phyloP scores from a whole-genome alignment of 2,329 filamentous ascomycete species.

The Helotiales sp. region DNA sequence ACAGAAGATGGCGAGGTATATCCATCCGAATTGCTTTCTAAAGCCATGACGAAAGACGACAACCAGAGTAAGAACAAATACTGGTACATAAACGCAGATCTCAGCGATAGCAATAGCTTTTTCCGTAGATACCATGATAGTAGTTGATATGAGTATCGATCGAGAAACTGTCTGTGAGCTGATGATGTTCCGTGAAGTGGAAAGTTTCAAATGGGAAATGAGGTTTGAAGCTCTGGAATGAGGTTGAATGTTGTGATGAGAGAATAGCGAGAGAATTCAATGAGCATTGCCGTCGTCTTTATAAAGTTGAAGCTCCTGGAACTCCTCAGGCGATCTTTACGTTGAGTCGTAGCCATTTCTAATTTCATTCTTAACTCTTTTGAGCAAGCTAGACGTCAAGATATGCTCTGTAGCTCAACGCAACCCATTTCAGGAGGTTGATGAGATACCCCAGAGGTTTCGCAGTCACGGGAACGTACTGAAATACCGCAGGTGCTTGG shows the following conservation, averaged over 20 bases:
- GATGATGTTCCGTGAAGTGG: neutral
- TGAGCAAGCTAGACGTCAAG: neutral
- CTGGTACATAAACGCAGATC: conserved; percentile 30
- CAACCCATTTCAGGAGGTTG: neutral
- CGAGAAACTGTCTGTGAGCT: no score
- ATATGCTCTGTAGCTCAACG: no score
- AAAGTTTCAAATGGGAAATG: neutral
- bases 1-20: conserved; percentile 37
- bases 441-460: neutral
- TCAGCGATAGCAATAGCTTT: conserved; percentile 30
- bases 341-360: neutral
- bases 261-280: neutral
- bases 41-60: conserved; percentile 29
- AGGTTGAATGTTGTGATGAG: neutral
- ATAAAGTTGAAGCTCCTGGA: neutral
- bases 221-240: neutral
- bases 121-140: conserved; percentile 19
- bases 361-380: neutral
- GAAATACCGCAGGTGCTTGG: neutral
- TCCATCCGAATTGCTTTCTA: conserved; percentile 36
- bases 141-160: no score
- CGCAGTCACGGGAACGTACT: no score
- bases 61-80: conserved; percentile 23
- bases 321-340: neutral
- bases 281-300: neutral